Evolutionary conservation across 805 yeast species (phyloP).

Genomic region (Metschnikowia noctiluminum): DNA sequence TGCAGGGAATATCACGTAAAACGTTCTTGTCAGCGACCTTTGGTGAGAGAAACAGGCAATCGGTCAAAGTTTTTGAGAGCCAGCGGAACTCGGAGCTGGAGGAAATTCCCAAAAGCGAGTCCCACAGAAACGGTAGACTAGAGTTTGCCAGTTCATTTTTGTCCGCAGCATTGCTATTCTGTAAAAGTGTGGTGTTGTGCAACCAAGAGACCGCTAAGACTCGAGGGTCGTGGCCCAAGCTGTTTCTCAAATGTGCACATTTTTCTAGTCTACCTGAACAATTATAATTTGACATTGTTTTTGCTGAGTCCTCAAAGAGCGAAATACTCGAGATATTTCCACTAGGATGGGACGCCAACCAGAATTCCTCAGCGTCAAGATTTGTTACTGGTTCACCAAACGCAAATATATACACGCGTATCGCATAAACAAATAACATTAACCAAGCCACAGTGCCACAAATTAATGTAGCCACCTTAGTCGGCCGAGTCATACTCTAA

Average conservation of each 20-base stretch:
- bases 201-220: not conserved
- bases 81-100: not conserved
- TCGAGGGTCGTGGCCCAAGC: not conserved
- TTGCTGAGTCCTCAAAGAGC: not conserved
- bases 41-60: not conserved
- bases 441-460: not conserved
- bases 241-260: too few relatives aligned
- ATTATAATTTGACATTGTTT: not conserved
- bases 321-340: not conserved
- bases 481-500: too few relatives aligned
- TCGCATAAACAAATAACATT: not conserved
- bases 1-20: not conserved
- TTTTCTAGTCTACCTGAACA: not conserved
- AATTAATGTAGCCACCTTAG: not conserved
- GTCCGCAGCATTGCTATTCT: too few relatives aligned
- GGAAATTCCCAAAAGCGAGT: constrained; percentile 12
- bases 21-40: not conserved
- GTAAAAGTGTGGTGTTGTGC: not conserved
- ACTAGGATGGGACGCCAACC: constrained; percentile 1
- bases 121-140: constrained; percentile 3
- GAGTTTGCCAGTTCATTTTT: not conserved
- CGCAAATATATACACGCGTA: not conserved
- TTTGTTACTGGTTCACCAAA: not conserved
- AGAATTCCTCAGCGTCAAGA: constrained; percentile 3
- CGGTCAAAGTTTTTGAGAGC: not conserved